Evolutionary conservation across 371 early-diverging fungal species (phyloP).

Genomic region (Mucor indicus): DNA sequence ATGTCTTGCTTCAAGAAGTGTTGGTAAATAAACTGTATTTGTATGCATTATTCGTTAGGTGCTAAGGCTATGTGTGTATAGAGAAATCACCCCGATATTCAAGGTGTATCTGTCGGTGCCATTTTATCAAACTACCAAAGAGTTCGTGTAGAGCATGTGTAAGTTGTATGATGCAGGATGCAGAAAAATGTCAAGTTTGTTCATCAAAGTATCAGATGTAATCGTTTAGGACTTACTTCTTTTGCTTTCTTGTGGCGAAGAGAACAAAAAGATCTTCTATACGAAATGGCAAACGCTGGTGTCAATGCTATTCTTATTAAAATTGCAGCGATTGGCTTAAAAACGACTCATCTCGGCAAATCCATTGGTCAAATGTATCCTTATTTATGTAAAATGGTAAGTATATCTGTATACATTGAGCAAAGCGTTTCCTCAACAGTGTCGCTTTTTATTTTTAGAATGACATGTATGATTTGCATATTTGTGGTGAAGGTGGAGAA

Average conservation of each 20-base stretch:
- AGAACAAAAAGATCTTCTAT: slow-evolving; percentile 83
- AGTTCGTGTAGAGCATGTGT: slow-evolving; percentile 95
- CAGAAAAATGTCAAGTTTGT: not conserved
- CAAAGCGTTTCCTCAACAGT: not conserved
- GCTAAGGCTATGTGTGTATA: slow-evolving; percentile 12
- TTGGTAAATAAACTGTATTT: slow-evolving; percentile 38
- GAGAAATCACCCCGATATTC: slow-evolving; percentile 72
- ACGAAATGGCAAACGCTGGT: slow-evolving; percentile 89
- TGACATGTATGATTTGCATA: slow-evolving; percentile 81
- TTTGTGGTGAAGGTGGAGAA: slow-evolving; percentile 99
- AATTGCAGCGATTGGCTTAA: slow-evolving; percentile 90
- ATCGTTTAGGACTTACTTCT: slow-evolving; percentile 77
- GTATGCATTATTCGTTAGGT: not conserved
- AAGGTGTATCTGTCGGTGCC: slow-evolving; percentile 97
- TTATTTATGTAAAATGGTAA: slow-evolving; percentile 66
- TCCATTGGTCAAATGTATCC: slow-evolving; percentile 78
- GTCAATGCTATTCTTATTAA: slow-evolving; percentile 92
- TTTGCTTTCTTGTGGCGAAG: slow-evolving; percentile 95
- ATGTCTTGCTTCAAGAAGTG: slow-evolving; percentile 65
- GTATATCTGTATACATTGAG: not conserved
- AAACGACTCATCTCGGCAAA: slow-evolving; percentile 73
- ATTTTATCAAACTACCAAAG: slow-evolving; percentile 98
- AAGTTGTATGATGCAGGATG: slow-evolving; percentile 18
- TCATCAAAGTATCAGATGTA: slow-evolving; percentile 56
- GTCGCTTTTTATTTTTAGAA: slow-evolving; percentile 37